phyloP scores from a whole-genome alignment of 768 basidiomycete species.

The Boletus rubroflammeus region DNA sequence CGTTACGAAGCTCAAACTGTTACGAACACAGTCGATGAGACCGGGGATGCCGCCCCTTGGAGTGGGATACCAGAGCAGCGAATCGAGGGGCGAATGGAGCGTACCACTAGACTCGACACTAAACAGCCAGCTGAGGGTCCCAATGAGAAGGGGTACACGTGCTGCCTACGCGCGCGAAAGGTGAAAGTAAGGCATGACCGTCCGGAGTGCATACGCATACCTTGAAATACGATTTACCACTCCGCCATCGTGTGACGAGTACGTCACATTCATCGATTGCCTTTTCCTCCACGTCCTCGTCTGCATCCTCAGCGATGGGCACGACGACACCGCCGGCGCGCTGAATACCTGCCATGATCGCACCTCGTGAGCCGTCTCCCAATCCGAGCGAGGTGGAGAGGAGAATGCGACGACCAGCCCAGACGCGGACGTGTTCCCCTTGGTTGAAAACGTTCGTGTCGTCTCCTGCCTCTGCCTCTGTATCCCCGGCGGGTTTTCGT shows the following conservation, averaged over 20 bases:
- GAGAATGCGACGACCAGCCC: slow-evolving; percentile 57
- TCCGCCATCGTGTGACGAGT: slow-evolving; percentile 65
- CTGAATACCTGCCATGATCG: slow-evolving; percentile 56
- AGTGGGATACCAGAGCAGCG: slow-evolving; percentile 82
- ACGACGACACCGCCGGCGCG: slow-evolving; percentile 57
- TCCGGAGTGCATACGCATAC: slow-evolving; percentile 50
- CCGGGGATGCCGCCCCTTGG: slow-evolving; percentile 58
- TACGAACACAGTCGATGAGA: slow-evolving; percentile 59
- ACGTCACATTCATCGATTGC: slow-evolving; percentile 59
- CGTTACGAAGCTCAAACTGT: not conserved
- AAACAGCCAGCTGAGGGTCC: slow-evolving; percentile 81
- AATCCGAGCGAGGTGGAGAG: slow-evolving; percentile 60
- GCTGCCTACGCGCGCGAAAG: slow-evolving; percentile 48
- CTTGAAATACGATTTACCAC: slow-evolving; percentile 66
- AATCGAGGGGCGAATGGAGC: slow-evolving; percentile 61
- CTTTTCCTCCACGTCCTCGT: slow-evolving; percentile 28
- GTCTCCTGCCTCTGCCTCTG: slow-evolving; percentile 20
- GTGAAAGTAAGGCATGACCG: not conserved
- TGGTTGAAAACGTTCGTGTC: slow-evolving; percentile 7
- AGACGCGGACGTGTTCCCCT: slow-evolving; percentile 45
- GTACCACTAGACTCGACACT: slow-evolving; percentile 65
- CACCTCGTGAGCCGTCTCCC: slow-evolving; percentile 42
- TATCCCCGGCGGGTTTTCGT: slow-evolving; percentile 24
- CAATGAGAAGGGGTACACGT: slow-evolving; percentile 44
- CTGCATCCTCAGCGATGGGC: slow-evolving; percentile 47